Percentiles rank a stretch among this genome's conserved stretches.
Conservation (phyloP, 2,329 filamentous ascomycete species). For the Fusarium sp. region DNA sequence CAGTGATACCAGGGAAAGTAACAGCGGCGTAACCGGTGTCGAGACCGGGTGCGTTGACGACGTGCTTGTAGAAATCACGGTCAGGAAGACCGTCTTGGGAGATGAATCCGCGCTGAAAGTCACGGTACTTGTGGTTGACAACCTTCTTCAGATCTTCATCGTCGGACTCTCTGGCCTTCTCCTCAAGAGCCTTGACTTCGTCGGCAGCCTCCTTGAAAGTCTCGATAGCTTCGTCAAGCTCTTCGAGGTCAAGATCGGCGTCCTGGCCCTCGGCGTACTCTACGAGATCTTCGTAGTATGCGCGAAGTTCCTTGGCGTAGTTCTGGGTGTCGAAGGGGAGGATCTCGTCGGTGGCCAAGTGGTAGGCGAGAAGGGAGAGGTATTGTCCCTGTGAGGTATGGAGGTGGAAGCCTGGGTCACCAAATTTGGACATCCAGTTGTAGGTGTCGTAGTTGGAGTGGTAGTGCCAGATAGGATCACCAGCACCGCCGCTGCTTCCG, state of each 20-base stretch:
- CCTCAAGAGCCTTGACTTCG: conserved; percentile 50
- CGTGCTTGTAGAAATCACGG: conserved; percentile 60
- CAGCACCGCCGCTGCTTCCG: conserved; percentile 58
- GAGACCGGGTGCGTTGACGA: conserved; percentile 60
- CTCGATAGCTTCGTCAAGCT: conserved; percentile 55
- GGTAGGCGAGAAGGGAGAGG: conserved; percentile 54
- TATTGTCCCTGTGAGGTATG: conserved; percentile 68
- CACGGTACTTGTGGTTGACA: conserved; percentile 60
- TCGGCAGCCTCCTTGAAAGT: conserved; percentile 51
- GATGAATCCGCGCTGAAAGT: conserved; percentile 62
- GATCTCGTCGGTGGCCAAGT: conserved; percentile 53
- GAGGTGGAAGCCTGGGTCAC: conserved; percentile 74
- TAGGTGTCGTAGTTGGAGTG: conserved; percentile 89
- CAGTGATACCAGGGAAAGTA: conserved; percentile 70
- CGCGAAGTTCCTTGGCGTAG: conserved; percentile 55
- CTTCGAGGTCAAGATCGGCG: conserved; percentile 52
- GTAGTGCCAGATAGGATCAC: conserved; percentile 76
- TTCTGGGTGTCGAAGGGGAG: conserved; percentile 57
- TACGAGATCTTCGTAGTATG: conserved; percentile 54
- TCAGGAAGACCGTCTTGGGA: conserved; percentile 60
- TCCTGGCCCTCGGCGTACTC: conserved; percentile 50
- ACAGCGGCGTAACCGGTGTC: conserved; percentile 60
- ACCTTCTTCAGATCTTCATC: conserved; percentile 51
- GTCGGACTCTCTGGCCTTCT: conserved; percentile 45
- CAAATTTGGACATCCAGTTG: conserved; percentile 84